Evolutionary conservation across 345 rosid species (phyloP), one percentile per base, ranked within the genome.

Genomic region (Clarkia xantiana): DNA sequence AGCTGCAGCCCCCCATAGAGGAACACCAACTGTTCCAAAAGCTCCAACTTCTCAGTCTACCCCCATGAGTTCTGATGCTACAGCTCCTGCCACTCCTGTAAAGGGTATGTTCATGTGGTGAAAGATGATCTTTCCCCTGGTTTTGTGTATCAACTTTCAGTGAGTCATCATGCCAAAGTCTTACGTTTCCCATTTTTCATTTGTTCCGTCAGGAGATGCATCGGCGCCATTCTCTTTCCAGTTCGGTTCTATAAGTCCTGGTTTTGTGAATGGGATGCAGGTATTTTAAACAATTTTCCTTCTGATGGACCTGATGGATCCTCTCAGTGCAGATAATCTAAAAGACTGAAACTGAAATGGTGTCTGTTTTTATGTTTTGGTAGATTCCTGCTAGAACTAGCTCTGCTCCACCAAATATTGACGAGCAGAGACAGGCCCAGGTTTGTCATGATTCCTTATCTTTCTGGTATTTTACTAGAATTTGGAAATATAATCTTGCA

Each of bases 361-460:
- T 10, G 9, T 51, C 40, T 14, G 19, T 19, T 51, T 23, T 45
- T 51, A 36, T 36, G 42, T 62, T 70, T 1, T 29, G 9, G 14
- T 60, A 86, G 97, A 71, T 86, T 74, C 97, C 96, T 45, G 93
- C 97, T 56, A 83, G 97, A 52, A 90, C 94, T 44, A 81, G 76
- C 73, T 93, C 99, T 44, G 95, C 95, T 41, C 98, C 98, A 59
- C 98, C 95, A 12, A 86, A 84, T 68, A 71, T 91, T 83, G 98
- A 91, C 49, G 98, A 91, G 71, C 96, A 91, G 78, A 84, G 80
- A 72, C 78, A 80, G 62, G 85, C 71, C 49, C 93, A 80, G 95
- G 96, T 82, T 45, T 47, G 58, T 49, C 42, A 20, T 19, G 36
- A 29, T 29, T 29, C 11, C 41, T 34, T 16, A n/a, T 29, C 17